Evolutionary conservation across 1,139 yeast species (phyloP).

Genomic region (Nakaseomyces nivariensis): DNA sequence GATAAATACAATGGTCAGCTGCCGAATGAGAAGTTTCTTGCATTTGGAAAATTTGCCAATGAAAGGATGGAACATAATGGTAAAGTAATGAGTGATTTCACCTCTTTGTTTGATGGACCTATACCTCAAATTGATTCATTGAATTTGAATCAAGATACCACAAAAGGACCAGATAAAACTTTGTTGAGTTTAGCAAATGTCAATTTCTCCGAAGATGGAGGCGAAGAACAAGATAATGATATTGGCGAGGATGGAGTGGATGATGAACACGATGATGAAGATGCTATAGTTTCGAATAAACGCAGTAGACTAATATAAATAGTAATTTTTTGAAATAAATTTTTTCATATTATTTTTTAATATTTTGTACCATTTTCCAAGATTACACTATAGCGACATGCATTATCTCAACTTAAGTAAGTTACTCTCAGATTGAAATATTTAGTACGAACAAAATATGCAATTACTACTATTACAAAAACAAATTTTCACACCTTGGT

Average conservation of each 20-base stretch:
- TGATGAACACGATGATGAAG: background rate
- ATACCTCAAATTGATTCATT: constrained; percentile 16
- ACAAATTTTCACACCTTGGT: background rate
- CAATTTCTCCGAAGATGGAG: background rate
- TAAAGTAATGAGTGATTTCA: constrained; percentile 12
- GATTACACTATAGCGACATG: too few species aligned
- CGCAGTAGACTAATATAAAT: background rate
- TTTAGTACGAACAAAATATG: too few species aligned
- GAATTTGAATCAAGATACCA: constrained; percentile 5
- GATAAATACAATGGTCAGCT: constrained; percentile 23
- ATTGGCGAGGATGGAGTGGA: background rate
- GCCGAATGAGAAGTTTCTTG: constrained; percentile 15
- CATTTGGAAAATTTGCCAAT: constrained; percentile 21
- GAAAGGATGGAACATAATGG: constrained; percentile 25
- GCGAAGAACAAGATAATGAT: background rate
- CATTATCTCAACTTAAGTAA: too few species aligned
- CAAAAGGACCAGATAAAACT: constrained; percentile 10
- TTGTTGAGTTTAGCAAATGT: constrained; percentile 9
- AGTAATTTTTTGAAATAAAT: too few species aligned
- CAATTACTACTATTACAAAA: background rate
- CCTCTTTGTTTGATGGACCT: constrained; percentile 23
- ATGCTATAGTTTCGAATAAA: constrained; percentile 2
- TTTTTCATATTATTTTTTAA: background rate
- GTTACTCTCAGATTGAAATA: too few species aligned
- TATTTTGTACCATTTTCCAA: too few species aligned